Conservation (phyloP, 371 early-diverging fungal genomes). For the Mortierella sp. region DNA sequence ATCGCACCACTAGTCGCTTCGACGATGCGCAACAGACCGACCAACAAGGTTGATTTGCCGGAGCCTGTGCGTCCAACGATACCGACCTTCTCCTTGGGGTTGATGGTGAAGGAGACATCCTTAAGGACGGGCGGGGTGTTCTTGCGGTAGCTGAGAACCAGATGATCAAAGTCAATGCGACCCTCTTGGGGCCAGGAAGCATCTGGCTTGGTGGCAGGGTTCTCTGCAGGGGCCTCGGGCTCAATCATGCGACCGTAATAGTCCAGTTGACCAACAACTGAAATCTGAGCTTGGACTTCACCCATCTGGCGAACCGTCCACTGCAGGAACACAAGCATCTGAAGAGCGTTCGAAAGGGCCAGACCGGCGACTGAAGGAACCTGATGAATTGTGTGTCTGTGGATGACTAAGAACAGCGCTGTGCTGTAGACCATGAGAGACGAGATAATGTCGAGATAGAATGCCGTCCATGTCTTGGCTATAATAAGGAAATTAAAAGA, state of each 20-base stretch:
- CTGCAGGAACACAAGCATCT: constrained; percentile 78
- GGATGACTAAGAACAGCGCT: constrained; percentile 65
- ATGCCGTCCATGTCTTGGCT: constrained; percentile 66
- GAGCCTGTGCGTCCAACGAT: constrained; percentile 82
- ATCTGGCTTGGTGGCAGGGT: constrained; percentile 48
- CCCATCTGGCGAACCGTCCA: constrained; percentile 75
- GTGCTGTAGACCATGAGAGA: constrained; percentile 72
- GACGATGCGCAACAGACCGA: constrained; percentile 83
- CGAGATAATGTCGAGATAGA: constrained; percentile 73
- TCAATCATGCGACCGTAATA: constrained; percentile 67
- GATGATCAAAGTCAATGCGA: constrained; percentile 35
- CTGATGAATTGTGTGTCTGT: constrained; percentile 25
- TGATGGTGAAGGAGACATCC: constrained; percentile 70
- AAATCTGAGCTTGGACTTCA: constrained; percentile 70
- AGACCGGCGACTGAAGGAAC: constrained; percentile 69
- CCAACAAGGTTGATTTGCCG: constrained; percentile 81
- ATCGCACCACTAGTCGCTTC: constrained; percentile 80
- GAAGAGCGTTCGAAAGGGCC: constrained; percentile 76
- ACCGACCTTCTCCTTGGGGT: constrained; percentile 79
- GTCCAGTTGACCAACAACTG: constrained; percentile 67
- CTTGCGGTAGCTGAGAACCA: constrained; percentile 68
- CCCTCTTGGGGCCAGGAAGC: constrained; percentile 73
- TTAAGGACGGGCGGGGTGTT: constrained; percentile 72
- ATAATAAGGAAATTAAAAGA: constrained; percentile 4
- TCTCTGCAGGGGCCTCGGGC: constrained; percentile 63